Evolutionary conservation across 305 asterid species (phyloP), one percentile per base, ranked within the genome.

Genomic region (Lippia alba): DNA sequence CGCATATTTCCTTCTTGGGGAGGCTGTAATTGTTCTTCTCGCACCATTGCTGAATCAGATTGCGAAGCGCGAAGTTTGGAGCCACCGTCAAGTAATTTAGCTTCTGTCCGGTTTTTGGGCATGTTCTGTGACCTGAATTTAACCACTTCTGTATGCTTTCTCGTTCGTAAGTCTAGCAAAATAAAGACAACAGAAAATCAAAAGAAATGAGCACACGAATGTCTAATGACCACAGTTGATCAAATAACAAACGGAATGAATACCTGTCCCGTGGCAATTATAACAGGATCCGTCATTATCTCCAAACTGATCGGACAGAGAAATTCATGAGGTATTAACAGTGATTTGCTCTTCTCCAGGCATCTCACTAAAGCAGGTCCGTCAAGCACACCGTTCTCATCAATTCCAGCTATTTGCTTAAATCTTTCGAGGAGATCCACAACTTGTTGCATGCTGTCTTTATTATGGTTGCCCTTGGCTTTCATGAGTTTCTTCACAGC

Each of bases 251-350:
- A 54, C 15, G 30, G 30, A 53, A 62, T 79, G 30, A 53, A 62
- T 79, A 86, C 92, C 85, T 87, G 93, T 55, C 90, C 93, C 14
- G 93, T 83, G 34, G 86, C 82, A 34, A 83, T 81, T 74, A 87
- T 85, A 61, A 85, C 90, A 53, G 93, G 93, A 75, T 87, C 90
- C 0, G 81, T 76, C 93, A 87, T 87, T 39, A 85, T 83, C 80
- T 87, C 90, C 67, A 87, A 75, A 46, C 86, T 77, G 73, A 87
- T 82, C 5, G 90, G 90, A 57, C 93, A 87, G 56, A 83, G 85
- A 76, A 87, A 85, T 46, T 85, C 93, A 55, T 81, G 79, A 55
- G 93, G 93, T 54, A 78, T 83, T 19, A 75, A 68, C 70, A 70
- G 67, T 34, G 89, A 84, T 49, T 68, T 82, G 82, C 87, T 76